Conservation (phyloP, 257 asterid species). For the Parsonsia alboflavescens region DNA sequence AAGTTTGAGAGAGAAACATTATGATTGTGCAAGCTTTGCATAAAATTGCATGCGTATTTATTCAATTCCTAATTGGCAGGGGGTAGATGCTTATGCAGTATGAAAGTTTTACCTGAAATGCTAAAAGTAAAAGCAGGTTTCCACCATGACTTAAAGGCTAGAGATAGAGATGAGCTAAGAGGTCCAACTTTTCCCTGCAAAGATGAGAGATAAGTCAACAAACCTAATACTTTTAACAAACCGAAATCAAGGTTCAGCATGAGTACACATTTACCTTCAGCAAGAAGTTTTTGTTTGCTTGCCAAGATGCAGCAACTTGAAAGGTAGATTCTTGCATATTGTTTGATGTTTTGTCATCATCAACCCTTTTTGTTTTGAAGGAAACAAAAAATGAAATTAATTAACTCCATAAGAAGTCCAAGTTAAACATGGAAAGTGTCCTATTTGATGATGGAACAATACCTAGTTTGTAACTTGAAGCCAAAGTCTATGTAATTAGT, state of each 20-base stretch:
- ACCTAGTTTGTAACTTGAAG: constrained; percentile 86
- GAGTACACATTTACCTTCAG: constrained; percentile 47
- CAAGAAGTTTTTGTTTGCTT: constrained; percentile 81
- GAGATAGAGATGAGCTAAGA: constrained; percentile 71
- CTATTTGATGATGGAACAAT: constrained; percentile 4
- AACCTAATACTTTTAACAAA: constrained; percentile 11
- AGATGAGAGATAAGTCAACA: constrained; percentile 7
- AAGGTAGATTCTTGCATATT: constrained; percentile 65
- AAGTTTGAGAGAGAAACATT: neutral
- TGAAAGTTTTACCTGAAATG: constrained; percentile 52
- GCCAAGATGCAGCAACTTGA: constrained; percentile 97
- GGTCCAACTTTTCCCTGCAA: constrained; percentile 86
- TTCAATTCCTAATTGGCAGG: neutral
- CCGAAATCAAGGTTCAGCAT: constrained; percentile 1
- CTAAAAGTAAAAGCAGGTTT: constrained; percentile 85
- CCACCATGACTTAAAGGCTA: constrained; percentile 98
- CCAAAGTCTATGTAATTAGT: constrained; percentile 91
- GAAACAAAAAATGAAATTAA: constrained; percentile 18
- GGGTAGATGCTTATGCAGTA: neutral
- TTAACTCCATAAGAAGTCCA: constrained; percentile 5
- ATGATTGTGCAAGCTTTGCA: neutral
- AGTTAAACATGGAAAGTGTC: neutral
- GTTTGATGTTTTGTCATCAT: constrained; percentile 44
- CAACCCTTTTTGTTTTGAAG: constrained; percentile 40
- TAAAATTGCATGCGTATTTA: neutral